Evolutionary conservation across 805 yeast species (phyloP), one percentile per base, ranked within the genome.

Genomic region (Candida silvatica): DNA sequence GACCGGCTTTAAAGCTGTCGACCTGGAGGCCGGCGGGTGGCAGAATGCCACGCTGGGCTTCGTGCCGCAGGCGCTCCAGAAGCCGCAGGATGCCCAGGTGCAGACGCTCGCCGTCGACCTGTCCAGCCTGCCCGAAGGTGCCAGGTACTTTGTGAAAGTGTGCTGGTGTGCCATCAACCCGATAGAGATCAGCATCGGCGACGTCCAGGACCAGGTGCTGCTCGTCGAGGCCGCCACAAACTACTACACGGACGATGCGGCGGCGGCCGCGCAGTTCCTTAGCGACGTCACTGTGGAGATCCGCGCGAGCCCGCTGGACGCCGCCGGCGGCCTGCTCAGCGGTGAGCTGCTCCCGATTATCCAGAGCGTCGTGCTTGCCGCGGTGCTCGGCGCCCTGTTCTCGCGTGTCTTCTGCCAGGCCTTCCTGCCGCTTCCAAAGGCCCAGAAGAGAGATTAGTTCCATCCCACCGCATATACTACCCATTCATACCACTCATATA

Each of bases 161-260:
- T 45, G 53, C 36, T 53, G 57, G 57, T 30, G 46, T 23, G 55
- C 58, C 3, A 42, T 50, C 3, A 41, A 47, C 27, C 58, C 58
- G 6, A 34, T 52, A 24, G 34, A 30, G 30, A 37, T 50, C 4
- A 7, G 19, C 11, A 32, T 49, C 9, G 6, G 20, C n/a, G 30
- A 3, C 19, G 14, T 25, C 15, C 24, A 34, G 12, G 23, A 17
- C 8, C n/a, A 20, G 14, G n/a, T n/a, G 12, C 35, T 48, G 16
- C 34, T 35, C 15, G 34, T 50, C 9, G 31, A 40, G 19, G 39
- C 41, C 5, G 27, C 33, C 12, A 37, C 52, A 0, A 42, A 51
- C 31, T 51, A 49, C 42, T 51, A 51, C 36, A 16, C 46, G 12
- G 36, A 29, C 4, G 35, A 40, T 20, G n/a, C 12, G 3, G 31